Evolutionary conservation across 2,329 filamentous ascomycete species (phyloP), one percentile per base, ranked within the genome.

Genomic region (Microascus cirrosus): DNA sequence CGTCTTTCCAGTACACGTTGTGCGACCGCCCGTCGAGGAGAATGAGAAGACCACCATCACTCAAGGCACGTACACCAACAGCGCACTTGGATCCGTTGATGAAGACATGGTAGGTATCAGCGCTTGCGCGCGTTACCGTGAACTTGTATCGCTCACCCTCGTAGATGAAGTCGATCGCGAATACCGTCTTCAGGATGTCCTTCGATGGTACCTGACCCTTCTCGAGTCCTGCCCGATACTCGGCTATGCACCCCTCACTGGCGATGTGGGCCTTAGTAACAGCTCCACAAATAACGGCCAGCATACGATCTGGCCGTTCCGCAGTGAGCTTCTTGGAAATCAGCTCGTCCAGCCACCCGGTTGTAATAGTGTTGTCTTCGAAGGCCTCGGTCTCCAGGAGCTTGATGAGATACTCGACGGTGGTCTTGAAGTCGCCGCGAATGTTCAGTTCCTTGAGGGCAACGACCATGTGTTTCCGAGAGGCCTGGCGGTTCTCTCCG

Each of bases 1-100:
- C 94, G 70, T 99, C 94, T 76, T 97, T 97, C 94, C 94, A 99
- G 84, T 99, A 99, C 61, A 97, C 86, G 69, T 94, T 99, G 84
- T 99, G 94, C 65, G 90, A 95, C 72, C 90, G 90, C 61, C 94
- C 94, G 67, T 87, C 86, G 51, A 99, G 84, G 22, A 99, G 83
- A 62, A 99, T 84, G 59, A 99, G 81, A 12, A 99, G 83, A 71
- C 94, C 94, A 71, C 94, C 94, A 66, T 99, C 94, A 63, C 90
- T 91, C 63, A 99, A 83, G 55, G 92, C 88, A 65, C 94, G 89
- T 58, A 99, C 89, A 67, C 93, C 94, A 59, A 97, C 89, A 7
- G 89, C 86, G 74, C 90, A 95, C 77, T 95, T 96, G 65, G 94
- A 97, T 60, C 94, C 94, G 71, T 99, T 99, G 80, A 97, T 95